Base-by-base conservation (phyloP, 768 basidiomycete genomes). In the Tulasnella sp. region DNA sequence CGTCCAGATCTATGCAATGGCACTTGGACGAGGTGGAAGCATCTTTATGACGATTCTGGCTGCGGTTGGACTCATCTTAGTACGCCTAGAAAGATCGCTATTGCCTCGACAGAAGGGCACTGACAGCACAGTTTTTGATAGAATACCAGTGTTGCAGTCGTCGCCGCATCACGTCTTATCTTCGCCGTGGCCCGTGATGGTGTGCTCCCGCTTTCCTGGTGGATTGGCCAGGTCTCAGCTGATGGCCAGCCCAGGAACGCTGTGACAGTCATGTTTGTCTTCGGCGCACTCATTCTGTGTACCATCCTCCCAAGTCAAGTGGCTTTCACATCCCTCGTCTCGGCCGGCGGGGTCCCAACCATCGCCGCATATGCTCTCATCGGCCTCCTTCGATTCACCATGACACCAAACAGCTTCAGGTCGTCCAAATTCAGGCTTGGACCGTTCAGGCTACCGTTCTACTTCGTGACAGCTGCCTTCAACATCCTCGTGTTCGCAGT, bases 111-210 rank as follows among this genome's bases (percentile, higher is more conserved):
- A 41, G 1, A 27, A 38, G 24, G 25, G 1, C 17, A 49, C 4
- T 45, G 29, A 34, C 17, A 1, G 10, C 27, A 9, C 19, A 21
- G 5, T 27, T 34, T n/a, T n/a, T 22, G 4, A 17, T 50, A 90
- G 86, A 92, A 87, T 69, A 91, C 91, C 0, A 89, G 84, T 63
- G 79, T 93, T 45, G 81, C 87, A 17, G 82, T 94, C 59, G 88
- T 93, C 19, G 92, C 92, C 1, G 81, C 90, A 11, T 92, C 90
- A 11, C 81, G 92, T 3, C 78, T 96, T 25, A 78, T 96, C 42
- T 96, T 87, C 66, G 92, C 92, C 8, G 86, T 96, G 46, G 92
- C 92, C n/a, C 84, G 92, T 54, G 92, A 96, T 65, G 92, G 92
- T 27, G 88, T 93, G 0, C 74, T 96, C 10, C 92, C 92, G 0